Percentiles rank a stretch among this genome's conserved stretches.
Conservation (phyloP, 768 basidiomycete genomes). For the Boletus subcaerulescens region DNA sequence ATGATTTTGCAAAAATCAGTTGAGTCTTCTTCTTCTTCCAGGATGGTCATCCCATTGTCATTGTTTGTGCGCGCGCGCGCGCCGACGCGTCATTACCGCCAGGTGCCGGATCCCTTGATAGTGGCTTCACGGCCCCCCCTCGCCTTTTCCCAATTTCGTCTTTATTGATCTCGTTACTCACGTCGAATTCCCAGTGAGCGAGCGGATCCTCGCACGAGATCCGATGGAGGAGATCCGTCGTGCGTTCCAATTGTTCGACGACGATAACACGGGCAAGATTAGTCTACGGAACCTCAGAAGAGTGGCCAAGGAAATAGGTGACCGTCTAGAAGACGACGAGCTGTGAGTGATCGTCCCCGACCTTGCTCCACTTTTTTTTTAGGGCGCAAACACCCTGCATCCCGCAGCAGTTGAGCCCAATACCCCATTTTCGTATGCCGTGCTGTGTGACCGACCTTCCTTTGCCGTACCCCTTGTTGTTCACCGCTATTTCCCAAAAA, state of each 20-base stretch:
- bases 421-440: slow-evolving; percentile 26
- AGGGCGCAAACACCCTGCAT: slow-evolving; percentile 15
- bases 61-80: neutral
- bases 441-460: slow-evolving; percentile 17
- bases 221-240: slow-evolving; percentile 95
- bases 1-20: slow-evolving; percentile 95
- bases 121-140: neutral
- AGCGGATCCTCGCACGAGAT: slow-evolving; percentile 89
- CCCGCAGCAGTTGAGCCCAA: slow-evolving; percentile 29
- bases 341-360: slow-evolving; percentile 57
- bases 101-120: neutral
- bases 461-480: slow-evolving; percentile 18
- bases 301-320: slow-evolving; percentile 96
- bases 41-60: neutral
- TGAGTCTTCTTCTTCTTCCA: slow-evolving; percentile 31
- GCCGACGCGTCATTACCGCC: slow-evolving; percentile 6
- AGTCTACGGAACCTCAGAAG: slow-evolving; percentile 84
- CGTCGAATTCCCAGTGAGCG: slow-evolving; percentile 68
- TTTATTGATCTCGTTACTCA: slow-evolving; percentile 11
- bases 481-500: slow-evolving; percentile 26
- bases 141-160: neutral
- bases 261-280: slow-evolving; percentile 94
- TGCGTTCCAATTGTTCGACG: slow-evolving; percentile 96
- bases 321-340: slow-evolving; percentile 92
- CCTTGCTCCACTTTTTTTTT: slow-evolving; percentile 8